Percentiles rank a stretch among this genome's conserved stretches.
These are phyloP conservation scores for Lactifluus subvellereus DNA, from an alignment of 768 basidiomycete genomes.

Conservation along the genomic window DNA sequence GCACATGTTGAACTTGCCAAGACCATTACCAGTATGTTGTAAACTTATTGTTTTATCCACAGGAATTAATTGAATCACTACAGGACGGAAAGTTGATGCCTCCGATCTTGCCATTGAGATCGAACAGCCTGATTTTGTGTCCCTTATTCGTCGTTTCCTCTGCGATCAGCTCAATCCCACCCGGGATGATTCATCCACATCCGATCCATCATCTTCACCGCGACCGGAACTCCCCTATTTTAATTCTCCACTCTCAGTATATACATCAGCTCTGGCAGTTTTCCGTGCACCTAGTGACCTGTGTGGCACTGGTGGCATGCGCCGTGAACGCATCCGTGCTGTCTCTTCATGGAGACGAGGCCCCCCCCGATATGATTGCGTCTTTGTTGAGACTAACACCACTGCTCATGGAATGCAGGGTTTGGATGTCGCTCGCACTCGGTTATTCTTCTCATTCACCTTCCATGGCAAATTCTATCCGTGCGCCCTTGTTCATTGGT, in stretches of 20 bases:
- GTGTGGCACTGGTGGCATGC: too few relatives aligned
- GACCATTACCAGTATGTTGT: too few relatives aligned
- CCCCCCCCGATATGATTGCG: not conserved
- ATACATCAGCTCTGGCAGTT: not conserved
- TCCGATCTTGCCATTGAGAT: not conserved
- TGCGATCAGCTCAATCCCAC: not conserved
- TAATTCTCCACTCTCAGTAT: too few relatives aligned
- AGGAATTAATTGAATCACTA: too few relatives aligned
- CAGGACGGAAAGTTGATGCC: not conserved
- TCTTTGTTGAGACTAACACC: too few relatives aligned
- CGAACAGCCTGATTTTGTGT: not conserved
- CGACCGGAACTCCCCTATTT: too few relatives aligned
- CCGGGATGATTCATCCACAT: too few relatives aligned
- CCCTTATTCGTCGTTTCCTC: not conserved
- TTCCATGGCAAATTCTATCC: too few relatives aligned
- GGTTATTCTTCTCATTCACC: not conserved
- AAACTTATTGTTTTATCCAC: too few relatives aligned
- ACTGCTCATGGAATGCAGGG: not conserved
- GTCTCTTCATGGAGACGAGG: not conserved
- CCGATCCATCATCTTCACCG: too few relatives aligned
- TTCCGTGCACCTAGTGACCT: constrained; percentile 13
- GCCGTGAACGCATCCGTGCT: not conserved
- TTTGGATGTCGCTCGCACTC: not conserved
- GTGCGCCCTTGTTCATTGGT: too few relatives aligned
- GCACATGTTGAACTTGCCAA: too few relatives aligned